These are phyloP conservation scores for Botryotinia narcissicola DNA, from an alignment of 2,329 filamentous ascomycete genomes.

Conservation along the genomic window DNA sequence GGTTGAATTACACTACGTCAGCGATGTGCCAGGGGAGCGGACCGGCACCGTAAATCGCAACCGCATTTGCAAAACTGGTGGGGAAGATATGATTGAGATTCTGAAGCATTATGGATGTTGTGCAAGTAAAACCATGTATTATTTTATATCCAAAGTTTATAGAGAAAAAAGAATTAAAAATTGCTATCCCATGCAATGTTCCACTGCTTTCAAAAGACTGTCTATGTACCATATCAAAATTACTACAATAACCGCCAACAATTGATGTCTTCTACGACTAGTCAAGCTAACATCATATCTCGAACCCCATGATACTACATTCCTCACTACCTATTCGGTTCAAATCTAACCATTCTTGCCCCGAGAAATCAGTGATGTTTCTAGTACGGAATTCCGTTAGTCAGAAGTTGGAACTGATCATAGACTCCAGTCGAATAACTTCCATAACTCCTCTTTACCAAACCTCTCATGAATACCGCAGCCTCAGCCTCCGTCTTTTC, in stretches of 20 bases:
- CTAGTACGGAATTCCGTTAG: constrained; percentile 89
- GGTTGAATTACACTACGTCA: not conserved
- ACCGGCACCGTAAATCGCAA: constrained; percentile 1
- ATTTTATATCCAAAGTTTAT: not conserved
- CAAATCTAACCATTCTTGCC: not conserved
- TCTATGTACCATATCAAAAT: not conserved
- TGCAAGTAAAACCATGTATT: not conserved
- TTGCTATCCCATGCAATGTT: not conserved
- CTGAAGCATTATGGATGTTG: not conserved
- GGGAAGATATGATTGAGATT: not conserved
- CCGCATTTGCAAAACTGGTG: not conserved
- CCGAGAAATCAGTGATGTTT: not conserved
- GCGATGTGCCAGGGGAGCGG: not conserved
- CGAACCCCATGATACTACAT: not conserved
- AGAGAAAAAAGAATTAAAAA: not conserved
- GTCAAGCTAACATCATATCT: not conserved
- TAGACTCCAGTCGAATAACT: constrained; percentile 94
- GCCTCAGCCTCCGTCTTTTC: constrained; percentile 91
- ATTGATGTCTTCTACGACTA: not conserved
- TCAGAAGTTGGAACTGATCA: constrained; percentile 95
- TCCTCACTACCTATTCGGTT: not conserved
- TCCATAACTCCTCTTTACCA: constrained; percentile 85
- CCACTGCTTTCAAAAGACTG: not conserved
- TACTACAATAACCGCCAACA: not conserved
- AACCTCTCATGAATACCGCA: constrained; percentile 85